Conservation (phyloP, 305 asterid species). For the Ajuga reptans region DNA sequence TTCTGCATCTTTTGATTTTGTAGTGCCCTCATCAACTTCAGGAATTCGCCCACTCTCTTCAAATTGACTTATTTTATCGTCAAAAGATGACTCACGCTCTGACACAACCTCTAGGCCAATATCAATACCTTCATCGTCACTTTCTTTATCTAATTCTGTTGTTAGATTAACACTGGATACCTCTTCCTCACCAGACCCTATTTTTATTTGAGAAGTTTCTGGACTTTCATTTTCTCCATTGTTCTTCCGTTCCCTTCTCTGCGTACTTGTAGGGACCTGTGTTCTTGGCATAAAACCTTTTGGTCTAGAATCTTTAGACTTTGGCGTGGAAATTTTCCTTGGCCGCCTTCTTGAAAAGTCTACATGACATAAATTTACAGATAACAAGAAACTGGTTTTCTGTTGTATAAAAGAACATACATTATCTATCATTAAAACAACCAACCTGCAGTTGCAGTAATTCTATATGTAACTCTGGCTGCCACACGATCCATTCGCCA, state of each 20-base stretch:
- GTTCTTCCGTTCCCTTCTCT: slow-evolving; percentile 51
- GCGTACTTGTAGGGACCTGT: slow-evolving; percentile 53
- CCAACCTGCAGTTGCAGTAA: slow-evolving; percentile 72
- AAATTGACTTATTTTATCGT: slow-evolving; percentile 25
- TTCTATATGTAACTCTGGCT: slow-evolving; percentile 32
- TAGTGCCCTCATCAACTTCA: slow-evolving; percentile 22
- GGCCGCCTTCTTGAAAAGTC: slow-evolving; percentile 68
- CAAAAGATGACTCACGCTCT: slow-evolving; percentile 19
- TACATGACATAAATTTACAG: slow-evolving; percentile 31
- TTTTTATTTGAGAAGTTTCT: slow-evolving; percentile 30
- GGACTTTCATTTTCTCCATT: slow-evolving; percentile 40
- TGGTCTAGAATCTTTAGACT: slow-evolving; percentile 45
- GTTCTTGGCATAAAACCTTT: slow-evolving; percentile 62
- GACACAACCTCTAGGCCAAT: slow-evolving; percentile 29
- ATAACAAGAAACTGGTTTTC: slow-evolving; percentile 9
- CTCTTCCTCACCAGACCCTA: slow-evolving; percentile 30
- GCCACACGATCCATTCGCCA: slow-evolving; percentile 36
- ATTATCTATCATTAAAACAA: slow-evolving; percentile 25
- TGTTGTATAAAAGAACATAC: slow-evolving; percentile 1
- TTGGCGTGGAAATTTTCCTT: slow-evolving; percentile 45
- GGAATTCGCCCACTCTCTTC: slow-evolving; percentile 39
- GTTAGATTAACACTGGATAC: slow-evolving; percentile 20
- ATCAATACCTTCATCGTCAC: slow-evolving; percentile 24
- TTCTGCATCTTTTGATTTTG: slow-evolving; percentile 27
- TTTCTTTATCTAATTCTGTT: slow-evolving; percentile 31